A percentile compares a stretch with the other conserved stretches of the same genome.
phyloP scores from a whole-genome alignment of 768 basidiomycete genomes.

The Lactarius sp. region DNA sequence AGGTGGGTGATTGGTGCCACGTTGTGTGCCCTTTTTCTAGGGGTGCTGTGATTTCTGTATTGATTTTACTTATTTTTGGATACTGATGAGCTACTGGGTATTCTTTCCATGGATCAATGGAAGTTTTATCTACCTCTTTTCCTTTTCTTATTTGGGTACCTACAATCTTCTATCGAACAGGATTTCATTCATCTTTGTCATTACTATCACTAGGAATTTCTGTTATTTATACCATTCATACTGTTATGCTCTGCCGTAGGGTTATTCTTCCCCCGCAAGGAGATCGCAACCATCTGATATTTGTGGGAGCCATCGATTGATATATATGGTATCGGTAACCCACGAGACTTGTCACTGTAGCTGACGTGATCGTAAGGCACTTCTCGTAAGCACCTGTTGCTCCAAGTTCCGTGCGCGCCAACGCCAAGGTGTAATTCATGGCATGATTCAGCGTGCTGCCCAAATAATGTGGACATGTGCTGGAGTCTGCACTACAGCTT shows the following conservation, averaged over 20 bases:
- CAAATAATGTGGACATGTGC: too few relatives aligned
- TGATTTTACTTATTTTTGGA: neutral
- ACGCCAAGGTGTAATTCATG: too few relatives aligned
- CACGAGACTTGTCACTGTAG: too few relatives aligned
- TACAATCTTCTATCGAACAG: neutral
- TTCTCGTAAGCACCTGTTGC: too few relatives aligned
- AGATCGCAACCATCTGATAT: too few relatives aligned
- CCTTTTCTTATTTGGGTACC: neutral
- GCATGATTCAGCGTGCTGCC: too few relatives aligned
- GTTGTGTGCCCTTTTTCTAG: slow-evolving; percentile 4
- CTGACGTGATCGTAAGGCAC: too few relatives aligned
- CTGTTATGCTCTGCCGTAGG: neutral
- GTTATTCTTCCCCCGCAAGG: too few relatives aligned
- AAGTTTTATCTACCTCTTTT: neutral
- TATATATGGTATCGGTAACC: too few relatives aligned
- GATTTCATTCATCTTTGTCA: neutral
- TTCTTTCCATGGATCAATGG: slow-evolving; percentile 1
- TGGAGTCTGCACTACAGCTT: too few relatives aligned
- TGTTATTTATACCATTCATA: neutral
- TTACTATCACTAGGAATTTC: neutral
- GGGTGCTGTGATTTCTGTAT: slow-evolving; percentile 2
- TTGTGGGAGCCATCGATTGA: too few relatives aligned
- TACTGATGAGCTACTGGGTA: neutral
- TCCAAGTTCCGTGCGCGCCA: too few relatives aligned
- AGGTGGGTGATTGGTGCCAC: neutral